These are phyloP conservation scores for Colletotrichum theobromicola DNA, from an alignment of 2,329 filamentous ascomycete genomes.

Conservation along the genomic window DNA sequence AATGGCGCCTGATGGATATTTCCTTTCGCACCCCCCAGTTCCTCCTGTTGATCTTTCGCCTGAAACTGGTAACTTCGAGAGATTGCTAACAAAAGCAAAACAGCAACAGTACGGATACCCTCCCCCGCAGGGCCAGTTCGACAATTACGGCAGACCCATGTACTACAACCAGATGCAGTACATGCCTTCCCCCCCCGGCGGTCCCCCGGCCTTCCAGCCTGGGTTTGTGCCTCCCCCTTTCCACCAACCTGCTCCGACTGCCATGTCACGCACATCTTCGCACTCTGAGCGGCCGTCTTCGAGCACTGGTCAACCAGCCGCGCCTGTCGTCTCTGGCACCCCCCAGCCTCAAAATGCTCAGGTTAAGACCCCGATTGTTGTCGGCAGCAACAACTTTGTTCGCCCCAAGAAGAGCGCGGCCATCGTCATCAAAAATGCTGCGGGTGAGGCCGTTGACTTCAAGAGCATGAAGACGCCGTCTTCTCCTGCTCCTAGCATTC, in stretches of 20 bases:
- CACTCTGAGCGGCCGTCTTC: conserved; percentile 72
- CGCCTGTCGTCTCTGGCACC: conserved; percentile 66
- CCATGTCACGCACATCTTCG: conserved; percentile 84
- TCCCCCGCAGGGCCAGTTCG: conserved; percentile 46
- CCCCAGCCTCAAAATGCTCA: conserved; percentile 69
- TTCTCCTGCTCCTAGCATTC: conserved; percentile 60
- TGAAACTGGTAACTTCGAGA: conserved; percentile 73
- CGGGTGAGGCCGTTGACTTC: conserved; percentile 78
- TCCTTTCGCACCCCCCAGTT: conserved; percentile 17
- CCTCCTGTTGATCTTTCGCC: conserved; percentile 67
- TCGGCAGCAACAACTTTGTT: conserved; percentile 49
- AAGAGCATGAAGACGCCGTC: conserved; percentile 60
- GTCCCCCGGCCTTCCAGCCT: conserved; percentile 46
- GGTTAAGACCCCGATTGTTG: conserved; percentile 48
- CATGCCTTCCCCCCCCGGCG: conserved; percentile 42
- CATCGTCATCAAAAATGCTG: conserved; percentile 83
- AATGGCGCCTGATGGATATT: conserved; percentile 21
- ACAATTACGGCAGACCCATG: conserved; percentile 43
- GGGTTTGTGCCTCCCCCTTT: conserved; percentile 47
- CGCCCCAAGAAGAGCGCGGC: conserved; percentile 72
- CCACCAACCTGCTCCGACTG: conserved; percentile 49
- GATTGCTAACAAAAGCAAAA: conserved; percentile 71
- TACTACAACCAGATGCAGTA: conserved; percentile 55
- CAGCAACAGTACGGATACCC: conserved; percentile 66
- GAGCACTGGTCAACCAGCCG: conserved; percentile 66